A percentile compares a stretch with the other conserved stretches of the same genome.
These are phyloP conservation scores for Botrytis squamosa DNA, from an alignment of 2,329 filamentous ascomycete species.

Conservation along the genomic window DNA sequence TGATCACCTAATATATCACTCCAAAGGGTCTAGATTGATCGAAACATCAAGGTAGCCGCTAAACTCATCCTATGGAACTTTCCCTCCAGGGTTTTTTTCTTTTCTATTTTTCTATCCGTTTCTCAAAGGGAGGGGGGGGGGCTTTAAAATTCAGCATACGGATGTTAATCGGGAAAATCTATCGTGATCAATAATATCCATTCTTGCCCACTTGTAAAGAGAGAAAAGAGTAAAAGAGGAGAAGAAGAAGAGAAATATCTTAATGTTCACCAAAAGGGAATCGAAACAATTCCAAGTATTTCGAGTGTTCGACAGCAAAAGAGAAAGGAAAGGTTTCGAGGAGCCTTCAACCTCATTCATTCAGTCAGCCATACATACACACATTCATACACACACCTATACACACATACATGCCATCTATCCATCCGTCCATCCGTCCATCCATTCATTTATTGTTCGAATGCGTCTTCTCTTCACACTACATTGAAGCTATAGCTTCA, in stretches of 20 bases:
- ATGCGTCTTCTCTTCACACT: not conserved
- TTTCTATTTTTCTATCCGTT: not conserved
- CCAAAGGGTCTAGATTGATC: constrained; percentile 3
- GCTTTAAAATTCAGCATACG: not conserved
- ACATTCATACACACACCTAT: not conserved
- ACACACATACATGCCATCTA: not conserved
- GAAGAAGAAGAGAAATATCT: not conserved
- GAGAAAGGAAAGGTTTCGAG: not conserved
- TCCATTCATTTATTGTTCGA: not conserved
- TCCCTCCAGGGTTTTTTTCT: not conserved
- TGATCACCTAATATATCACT: not conserved
- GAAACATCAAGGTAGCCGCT: constrained; percentile 4
- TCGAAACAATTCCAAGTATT: not conserved
- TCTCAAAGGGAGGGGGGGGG: not conserved
- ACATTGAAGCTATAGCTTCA: not conserved
- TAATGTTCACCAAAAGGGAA: not conserved
- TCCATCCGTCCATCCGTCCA: not conserved
- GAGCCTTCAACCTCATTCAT: not conserved
- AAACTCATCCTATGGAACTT: constrained; percentile 2
- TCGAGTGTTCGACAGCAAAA: not conserved
- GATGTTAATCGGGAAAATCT: not conserved
- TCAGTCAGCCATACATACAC: not conserved
- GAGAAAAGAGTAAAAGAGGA: not conserved
- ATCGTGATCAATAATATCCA: not conserved
- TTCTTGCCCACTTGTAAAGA: not conserved